These are phyloP conservation scores for Wickerhamomyces sp. DNA, from an alignment of 1,139 yeast genomes.

Conservation along the genomic window DNA sequence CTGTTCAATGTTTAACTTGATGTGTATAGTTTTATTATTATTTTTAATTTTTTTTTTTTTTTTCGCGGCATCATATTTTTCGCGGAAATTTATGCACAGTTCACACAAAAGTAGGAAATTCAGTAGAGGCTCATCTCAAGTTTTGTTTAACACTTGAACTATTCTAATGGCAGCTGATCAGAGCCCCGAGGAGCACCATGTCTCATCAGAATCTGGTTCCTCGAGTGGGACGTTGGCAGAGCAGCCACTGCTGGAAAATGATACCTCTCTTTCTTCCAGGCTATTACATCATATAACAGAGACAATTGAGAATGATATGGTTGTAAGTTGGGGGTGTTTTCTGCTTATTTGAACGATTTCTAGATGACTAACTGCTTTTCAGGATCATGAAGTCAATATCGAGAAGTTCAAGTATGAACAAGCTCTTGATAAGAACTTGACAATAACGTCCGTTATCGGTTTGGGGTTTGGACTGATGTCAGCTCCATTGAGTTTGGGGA, in stretches of 20 bases:
- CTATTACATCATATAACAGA: constrained; percentile 20
- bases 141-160: too few species aligned
- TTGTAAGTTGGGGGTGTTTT: constrained; percentile 1
- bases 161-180: background rate
- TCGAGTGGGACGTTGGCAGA: background rate
- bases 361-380: constrained; percentile 15
- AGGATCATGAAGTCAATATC: constrained; percentile 51
- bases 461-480: constrained; percentile 76
- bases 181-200: background rate
- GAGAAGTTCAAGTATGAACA: constrained; percentile 72
- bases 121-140: too few species aligned
- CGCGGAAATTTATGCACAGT: too few species aligned
- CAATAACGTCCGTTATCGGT: constrained; percentile 66
- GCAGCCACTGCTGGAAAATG: constrained; percentile 1
- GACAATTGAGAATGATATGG: constrained; percentile 23
- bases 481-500: constrained; percentile 70
- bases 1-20: background rate
- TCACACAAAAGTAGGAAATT: too few species aligned
- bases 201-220: background rate
- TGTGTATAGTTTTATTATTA: background rate
- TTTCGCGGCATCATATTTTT: too few species aligned
- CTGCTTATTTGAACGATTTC: too few species aligned
- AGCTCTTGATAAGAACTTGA: constrained; percentile 58
- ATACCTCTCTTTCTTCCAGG: constrained; percentile 14
- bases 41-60: background rate